Conservation (phyloP, 108 stramenopile species). For the Epithemia pelagica region DNA sequence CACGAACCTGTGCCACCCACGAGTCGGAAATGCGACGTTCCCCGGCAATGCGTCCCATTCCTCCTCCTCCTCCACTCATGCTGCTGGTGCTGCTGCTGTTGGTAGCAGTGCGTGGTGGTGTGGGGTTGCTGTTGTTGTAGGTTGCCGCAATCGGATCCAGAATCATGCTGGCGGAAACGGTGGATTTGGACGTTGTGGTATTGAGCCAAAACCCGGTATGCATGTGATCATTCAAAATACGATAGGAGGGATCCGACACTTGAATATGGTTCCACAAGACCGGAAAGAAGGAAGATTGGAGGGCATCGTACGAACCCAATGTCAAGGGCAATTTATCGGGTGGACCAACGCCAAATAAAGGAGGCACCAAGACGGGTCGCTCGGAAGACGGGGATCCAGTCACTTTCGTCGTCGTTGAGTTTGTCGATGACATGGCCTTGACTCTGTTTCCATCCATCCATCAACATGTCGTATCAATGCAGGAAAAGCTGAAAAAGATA, state of each 20-base stretch:
- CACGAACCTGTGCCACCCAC: neutral
- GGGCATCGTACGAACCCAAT: neutral
- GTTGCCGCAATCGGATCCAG: neutral
- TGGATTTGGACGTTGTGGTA: neutral
- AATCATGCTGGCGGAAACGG: neutral
- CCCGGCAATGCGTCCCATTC: neutral
- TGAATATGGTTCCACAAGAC: neutral
- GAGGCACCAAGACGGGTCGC: slow-evolving; percentile 7
- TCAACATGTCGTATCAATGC: no score
- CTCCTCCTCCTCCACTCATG: no score
- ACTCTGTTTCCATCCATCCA: no score
- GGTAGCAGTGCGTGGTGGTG: neutral
- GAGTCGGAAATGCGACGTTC: slow-evolving; percentile 1
- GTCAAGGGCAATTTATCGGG: neutral
- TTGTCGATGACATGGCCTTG: no score
- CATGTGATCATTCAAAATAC: slow-evolving; percentile 11
- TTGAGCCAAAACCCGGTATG: slow-evolving; percentile 7
- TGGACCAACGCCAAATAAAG: slow-evolving; percentile 4
- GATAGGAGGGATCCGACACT: slow-evolving; percentile 4
- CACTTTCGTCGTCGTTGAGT: no score
- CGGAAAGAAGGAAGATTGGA: neutral
- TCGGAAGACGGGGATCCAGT: no score
- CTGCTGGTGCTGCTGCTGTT: neutral
- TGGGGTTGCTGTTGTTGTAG: neutral
- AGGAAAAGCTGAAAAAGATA: no score